Evolutionary conservation across 192 early-diverging fungal species (phyloP), one percentile per base, ranked within the genome.

Genomic region (Backusella australiensis): DNA sequence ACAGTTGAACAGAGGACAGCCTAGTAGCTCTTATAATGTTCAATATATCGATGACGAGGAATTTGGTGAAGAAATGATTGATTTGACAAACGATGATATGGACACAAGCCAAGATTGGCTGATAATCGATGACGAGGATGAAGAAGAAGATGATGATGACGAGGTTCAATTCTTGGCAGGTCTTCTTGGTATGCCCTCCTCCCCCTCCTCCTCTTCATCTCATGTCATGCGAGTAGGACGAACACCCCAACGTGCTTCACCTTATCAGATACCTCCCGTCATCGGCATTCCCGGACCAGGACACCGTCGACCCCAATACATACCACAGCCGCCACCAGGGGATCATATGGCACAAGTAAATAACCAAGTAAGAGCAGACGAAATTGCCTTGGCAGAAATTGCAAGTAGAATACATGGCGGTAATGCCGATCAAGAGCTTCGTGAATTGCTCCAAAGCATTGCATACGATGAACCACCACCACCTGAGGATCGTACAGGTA

Each of bases 401-500:
- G 19, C n/a, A 19, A 8, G 2, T 17, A 21, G 6, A 3, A 66
- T 66, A 0, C 32, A 26, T 34, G 32, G 32, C 34, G 6, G 9
- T 29, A 34, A 66, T 17, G 14, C 65, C n/a, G 67, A 68, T 36
- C 67, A n/a, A 11, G 67, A 87, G 41, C 69, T 87, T 0, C 78
- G 84, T 5, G 75, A 71, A 9, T 56, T 87, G 17, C 67, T 87
- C 1, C 76, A 77, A 29, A 84, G 77, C 44, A 75, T 84, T 6
- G 14, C 15, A 15, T 29, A 76, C 4, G 86, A 84, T n/a, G 73
- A 80, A 21, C 77, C 72, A 14, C 74, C 77, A 29, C 49, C 79
- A 0, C 78, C 80, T 34, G 71, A 87, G 46, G 83, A 82, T 21
- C 76, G 85, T 32, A 75, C 85, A 6, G 85, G 83, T 8, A 85